Base-by-base conservation (phyloP, 441 rosid species). In the Sinapis alba region DNA sequence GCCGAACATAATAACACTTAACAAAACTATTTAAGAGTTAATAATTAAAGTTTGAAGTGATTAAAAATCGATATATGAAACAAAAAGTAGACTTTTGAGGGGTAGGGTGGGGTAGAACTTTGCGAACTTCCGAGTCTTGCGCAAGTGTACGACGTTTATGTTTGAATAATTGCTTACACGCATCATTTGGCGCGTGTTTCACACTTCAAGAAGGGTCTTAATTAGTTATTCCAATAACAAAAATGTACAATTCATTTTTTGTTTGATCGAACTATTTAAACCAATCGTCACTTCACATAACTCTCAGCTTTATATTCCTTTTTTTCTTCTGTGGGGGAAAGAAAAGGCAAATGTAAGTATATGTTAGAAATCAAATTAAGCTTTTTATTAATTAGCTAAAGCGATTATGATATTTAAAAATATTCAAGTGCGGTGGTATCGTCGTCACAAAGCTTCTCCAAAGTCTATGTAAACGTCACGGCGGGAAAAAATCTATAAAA, bases 81-180 rank as follows among this genome's bases (percentile, higher is more conserved):
- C 34, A 7, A 3, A 21, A 12, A 73, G 12, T 12, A 41, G 41
- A 54, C 30, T 38, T 56, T 1, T 7, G 64, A 63, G 71, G 71
- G 72, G 71, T 68, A 58, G 72, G 23, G 62, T 77, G 56, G 76
- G 68, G 72, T 24, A 70, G 27, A n/a, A 57, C 13, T 71, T 77
- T 30, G 71, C 26, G 27, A 77, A 71, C 68, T 65, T 77, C 76
- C 77, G 53, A 66, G 65, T 62, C 77, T 77, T 66, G 69, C 72
- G 76, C 76, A 71, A 77, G 63, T 77, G 76, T 60, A 77, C 80
- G 76, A 77, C 68, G 73, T 71, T 71, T 63, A n/a, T 34, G 23
- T 36, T 65, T 65, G 7, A 6, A 15, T 45, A 5, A 45, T 65
- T 65, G 58, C 73, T 72, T 66, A 77, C 73, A 71, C 77, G 80